These are phyloP conservation scores for Emmonsia crescens DNA, from an alignment of 2,329 filamentous ascomycete genomes.

Conservation along the genomic window DNA sequence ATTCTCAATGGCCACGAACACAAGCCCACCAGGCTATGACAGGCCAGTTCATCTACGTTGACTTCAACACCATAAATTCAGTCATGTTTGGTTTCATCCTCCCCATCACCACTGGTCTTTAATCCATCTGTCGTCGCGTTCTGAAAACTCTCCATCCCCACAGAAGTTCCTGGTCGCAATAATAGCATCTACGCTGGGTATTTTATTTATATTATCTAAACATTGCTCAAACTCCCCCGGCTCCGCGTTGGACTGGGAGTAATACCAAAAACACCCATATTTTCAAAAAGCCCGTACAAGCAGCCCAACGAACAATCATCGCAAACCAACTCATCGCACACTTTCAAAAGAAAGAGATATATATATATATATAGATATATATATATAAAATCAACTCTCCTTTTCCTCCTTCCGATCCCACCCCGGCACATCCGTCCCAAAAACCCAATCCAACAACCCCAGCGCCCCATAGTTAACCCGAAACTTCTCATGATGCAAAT, in stretches of 20 bases:
- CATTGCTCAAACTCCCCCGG: neutral
- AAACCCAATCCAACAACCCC: slow-evolving; percentile 45
- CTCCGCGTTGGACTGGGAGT: too few species aligned
- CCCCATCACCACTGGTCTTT: too few species aligned
- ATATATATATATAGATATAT: neutral
- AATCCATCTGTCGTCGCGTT: too few species aligned
- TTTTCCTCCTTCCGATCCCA: neutral
- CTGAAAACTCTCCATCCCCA: too few species aligned
- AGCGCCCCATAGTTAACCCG: slow-evolving; percentile 44
- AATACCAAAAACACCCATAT: neutral
- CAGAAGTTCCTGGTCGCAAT: too few species aligned
- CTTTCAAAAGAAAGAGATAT: neutral
- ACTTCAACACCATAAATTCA: too few species aligned
- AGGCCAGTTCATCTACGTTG: too few species aligned
- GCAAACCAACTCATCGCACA: neutral
- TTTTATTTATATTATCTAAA: neutral
- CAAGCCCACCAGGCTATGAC: too few species aligned
- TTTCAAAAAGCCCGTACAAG: neutral
- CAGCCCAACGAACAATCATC: too few species aligned
- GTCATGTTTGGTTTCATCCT: too few species aligned
- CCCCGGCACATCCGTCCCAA: slow-evolving; percentile 33
- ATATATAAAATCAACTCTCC: neutral
- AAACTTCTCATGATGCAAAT: slow-evolving; percentile 49
- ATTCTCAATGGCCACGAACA: too few species aligned
- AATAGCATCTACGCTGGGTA: neutral